Evolutionary conservation across 2,329 filamentous ascomycete species (phyloP).

Genomic region (Ilyonectria robusta): DNA sequence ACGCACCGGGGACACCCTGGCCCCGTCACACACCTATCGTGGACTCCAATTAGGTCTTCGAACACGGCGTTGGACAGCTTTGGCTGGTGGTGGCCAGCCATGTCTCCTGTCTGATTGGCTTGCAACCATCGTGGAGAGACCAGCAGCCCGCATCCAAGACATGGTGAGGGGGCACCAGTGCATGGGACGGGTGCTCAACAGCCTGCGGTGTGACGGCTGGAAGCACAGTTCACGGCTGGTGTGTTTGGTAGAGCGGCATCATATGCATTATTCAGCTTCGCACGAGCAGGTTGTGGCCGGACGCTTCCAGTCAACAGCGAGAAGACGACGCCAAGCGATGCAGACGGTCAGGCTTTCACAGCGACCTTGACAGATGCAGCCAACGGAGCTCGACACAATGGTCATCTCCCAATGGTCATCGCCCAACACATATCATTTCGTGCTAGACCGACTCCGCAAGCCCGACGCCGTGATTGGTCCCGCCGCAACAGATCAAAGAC

Average conservation of each 20-base stretch:
- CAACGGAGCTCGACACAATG: neutral
- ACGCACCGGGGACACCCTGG: neutral
- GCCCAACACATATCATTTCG: neutral
- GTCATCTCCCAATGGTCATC: neutral
- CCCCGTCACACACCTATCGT: neutral
- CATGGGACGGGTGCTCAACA: neutral
- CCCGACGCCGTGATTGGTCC: constrained; percentile 21
- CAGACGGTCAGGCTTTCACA: neutral
- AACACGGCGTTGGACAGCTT: neutral
- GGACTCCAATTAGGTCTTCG: neutral
- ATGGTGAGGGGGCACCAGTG: constrained; percentile 11
- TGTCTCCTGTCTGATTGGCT: neutral
- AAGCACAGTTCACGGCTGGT: neutral
- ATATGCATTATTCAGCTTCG: neutral
- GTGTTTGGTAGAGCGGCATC: neutral
- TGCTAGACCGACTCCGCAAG: constrained; percentile 12
- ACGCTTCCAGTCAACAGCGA: neutral
- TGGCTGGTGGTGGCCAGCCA: neutral
- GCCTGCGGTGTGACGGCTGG: constrained; percentile 20
- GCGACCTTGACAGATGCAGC: neutral
- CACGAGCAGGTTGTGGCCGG: neutral
- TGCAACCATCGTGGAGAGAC: neutral
- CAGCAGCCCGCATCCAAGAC: constrained; percentile 19
- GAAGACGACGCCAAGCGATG: neutral
- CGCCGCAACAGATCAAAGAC: constrained; percentile 17